Evolutionary conservation across 1,139 yeast genomes (phyloP), one percentile per base, ranked within the genome.

Genomic region (Kodamaea arcana): DNA sequence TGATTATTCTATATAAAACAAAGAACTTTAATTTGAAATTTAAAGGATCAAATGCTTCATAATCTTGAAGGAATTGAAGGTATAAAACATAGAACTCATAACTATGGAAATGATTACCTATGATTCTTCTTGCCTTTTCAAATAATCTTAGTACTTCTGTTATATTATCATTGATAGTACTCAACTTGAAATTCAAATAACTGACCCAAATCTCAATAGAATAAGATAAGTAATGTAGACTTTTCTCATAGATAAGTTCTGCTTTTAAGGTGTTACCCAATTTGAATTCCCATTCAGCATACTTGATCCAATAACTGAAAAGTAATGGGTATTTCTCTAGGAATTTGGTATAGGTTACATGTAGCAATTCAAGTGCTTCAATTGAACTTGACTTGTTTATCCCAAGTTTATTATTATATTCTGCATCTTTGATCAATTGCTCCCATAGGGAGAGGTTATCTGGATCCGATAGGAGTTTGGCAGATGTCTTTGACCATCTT

Each of bases 251-350:
- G 0, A 85, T 66, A 2, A 43, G 48, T 29, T 61, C 66, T 3
- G 86, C 75, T 3, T 56, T 51, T 1, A 62, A 65, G 0, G 80
- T 66, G 42, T 73, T 57, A 0, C 87, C 86, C 22, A 84, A 54
- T 32, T 69, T 66, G 51, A 76, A 83, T 54, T 80, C 86, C 59
- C 77, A 64, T 16, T 70, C 62, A 1, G 96, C 95, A 53, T 73
- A 86, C 43, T 78, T 75, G 30, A 82, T 69, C 92, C 97, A 86
- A 54, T 84, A 86, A 31, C 84, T 86, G 48, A 80, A 85, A 25
- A 83, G 58, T 24, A 71, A 62, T 0, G 97, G 97, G 54, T 71
- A 88, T 36, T 72, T 69, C 2, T 58, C 60, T 11, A 92, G 63
- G 35, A 90, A 60, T 16, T 75, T 68, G 33, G 71, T 71, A 50